A percentile compares a stretch with the other conserved stretches of the same genome.
These are phyloP conservation scores for Blastomyces emzantsi DNA, from an alignment of 2,329 filamentous ascomycete genomes.

Conservation along the genomic window DNA sequence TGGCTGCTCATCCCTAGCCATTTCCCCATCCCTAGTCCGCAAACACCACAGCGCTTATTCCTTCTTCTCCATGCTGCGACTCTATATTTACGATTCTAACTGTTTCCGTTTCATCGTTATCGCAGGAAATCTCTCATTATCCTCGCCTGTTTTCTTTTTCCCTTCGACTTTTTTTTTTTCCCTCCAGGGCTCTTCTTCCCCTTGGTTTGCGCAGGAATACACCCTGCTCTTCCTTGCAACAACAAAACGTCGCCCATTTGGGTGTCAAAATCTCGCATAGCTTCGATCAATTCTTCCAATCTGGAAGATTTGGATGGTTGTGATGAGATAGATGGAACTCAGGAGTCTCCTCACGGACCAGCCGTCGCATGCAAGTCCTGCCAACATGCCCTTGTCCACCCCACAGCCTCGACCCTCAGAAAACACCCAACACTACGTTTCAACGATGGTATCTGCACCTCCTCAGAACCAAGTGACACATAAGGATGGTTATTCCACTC, in stretches of 20 bases:
- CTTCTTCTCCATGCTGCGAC: background rate
- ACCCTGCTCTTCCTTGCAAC: background rate
- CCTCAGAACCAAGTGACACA: conserved; percentile 28
- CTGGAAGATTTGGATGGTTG: conserved; percentile 7
- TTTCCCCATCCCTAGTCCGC: background rate
- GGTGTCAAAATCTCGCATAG: background rate
- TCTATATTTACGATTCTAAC: conserved; percentile 2
- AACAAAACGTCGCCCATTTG: background rate
- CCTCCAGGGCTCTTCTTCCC: background rate
- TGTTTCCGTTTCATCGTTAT: conserved; percentile 1
- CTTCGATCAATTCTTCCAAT: conserved; percentile 4
- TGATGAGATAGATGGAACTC: conserved; percentile 18
- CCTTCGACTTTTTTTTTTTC: background rate
- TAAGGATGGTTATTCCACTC: conserved; percentile 28
- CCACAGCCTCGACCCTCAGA: conserved; percentile 23
- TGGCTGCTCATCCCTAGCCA: conserved; percentile 8
- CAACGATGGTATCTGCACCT: conserved; percentile 23
- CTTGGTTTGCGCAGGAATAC: conserved; percentile 4
- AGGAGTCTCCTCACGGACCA: conserved; percentile 14
- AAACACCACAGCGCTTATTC: background rate
- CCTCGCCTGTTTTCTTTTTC: conserved; percentile 4
- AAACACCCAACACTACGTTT: conserved; percentile 25
- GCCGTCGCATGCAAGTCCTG: conserved; percentile 10
- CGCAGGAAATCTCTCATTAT: background rate
- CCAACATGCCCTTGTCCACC: background rate